A percentile compares a stretch with the other conserved stretches of the same genome.
These are phyloP conservation scores for Diutina pseudorugosa DNA, from an alignment of 1,139 yeast species.

Conservation along the genomic window DNA sequence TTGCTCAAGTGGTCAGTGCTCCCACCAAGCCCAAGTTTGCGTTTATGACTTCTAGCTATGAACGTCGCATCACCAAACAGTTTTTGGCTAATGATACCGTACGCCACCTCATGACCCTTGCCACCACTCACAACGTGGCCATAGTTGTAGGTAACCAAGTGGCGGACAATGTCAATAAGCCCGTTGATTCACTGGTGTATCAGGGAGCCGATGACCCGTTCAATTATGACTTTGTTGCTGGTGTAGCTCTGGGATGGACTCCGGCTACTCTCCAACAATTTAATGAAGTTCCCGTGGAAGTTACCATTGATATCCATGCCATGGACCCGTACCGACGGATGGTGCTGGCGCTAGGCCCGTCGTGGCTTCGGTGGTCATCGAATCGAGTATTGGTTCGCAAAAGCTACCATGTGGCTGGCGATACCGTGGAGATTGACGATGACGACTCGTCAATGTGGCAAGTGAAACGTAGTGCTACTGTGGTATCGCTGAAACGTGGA, in stretches of 20 bases:
- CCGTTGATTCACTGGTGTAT: background rate
- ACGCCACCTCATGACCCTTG: background rate
- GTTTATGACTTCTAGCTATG: background rate
- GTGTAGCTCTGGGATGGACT: conserved; percentile 1
- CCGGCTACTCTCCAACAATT: background rate
- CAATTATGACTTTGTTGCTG: background rate
- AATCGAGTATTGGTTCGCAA: background rate
- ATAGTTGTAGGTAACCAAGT: background rate
- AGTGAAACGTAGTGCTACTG: background rate
- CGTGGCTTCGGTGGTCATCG: background rate
- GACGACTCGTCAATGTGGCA: background rate
- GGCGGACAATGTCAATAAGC: background rate
- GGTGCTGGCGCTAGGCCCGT: conserved; percentile 1
- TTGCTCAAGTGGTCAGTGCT: background rate
- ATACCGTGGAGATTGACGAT: background rate
- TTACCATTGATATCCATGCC: background rate
- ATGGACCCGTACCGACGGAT: background rate
- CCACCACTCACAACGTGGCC: background rate
- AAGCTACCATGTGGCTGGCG: background rate
- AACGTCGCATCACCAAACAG: background rate
- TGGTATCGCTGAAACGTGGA: background rate
- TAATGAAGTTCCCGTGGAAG: background rate
- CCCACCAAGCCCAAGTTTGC: background rate
- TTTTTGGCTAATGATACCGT: background rate
- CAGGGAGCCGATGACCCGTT: conserved; percentile 1